Evolutionary conservation across 1,284 basidiomycete species (phyloP).

Genomic region (Macrocystidia cucumis): DNA sequence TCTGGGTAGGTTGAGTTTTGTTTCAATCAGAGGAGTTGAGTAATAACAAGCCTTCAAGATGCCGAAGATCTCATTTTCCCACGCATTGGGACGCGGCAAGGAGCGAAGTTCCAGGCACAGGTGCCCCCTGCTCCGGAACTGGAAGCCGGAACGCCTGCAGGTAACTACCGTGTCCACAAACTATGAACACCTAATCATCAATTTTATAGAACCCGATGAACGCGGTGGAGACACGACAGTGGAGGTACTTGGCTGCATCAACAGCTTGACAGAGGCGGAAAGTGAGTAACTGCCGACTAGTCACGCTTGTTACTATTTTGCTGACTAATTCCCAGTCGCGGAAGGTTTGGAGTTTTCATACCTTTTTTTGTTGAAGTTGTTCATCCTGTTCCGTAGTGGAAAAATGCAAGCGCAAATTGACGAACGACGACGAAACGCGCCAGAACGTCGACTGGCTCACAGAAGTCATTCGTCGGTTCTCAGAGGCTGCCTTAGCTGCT

Average conservation of each 20-base stretch:
- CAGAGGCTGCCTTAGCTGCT: constrained; percentile 49
- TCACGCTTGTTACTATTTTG: constrained; percentile 15
- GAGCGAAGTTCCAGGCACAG: constrained; percentile 78
- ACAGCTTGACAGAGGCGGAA: constrained; percentile 56
- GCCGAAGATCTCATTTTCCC: constrained; percentile 94
- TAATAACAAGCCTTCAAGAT: too few relatives aligned
- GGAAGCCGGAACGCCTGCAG: constrained; percentile 30
- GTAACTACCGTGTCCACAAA: constrained; percentile 19
- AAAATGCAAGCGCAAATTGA: constrained; percentile 44
- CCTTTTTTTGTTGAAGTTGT: too few relatives aligned
- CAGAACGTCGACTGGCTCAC: constrained; percentile 72
- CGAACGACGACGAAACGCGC: constrained; percentile 38
- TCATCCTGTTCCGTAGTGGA: constrained; percentile 41
- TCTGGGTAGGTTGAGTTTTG: constrained; percentile 47
- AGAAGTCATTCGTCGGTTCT: constrained; percentile 61
- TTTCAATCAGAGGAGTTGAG: too few relatives aligned
- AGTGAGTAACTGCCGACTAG: constrained; percentile 30
- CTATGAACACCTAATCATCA: not conserved
- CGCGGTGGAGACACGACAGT: constrained; percentile 71
- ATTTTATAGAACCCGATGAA: constrained; percentile 40
- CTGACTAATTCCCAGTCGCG: constrained; percentile 28
- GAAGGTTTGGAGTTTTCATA: constrained; percentile 42
- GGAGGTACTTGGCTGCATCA: constrained; percentile 59
- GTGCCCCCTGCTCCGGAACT: constrained; percentile 44
- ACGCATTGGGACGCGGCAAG: constrained; percentile 81